These are phyloP conservation scores for Nitzschia sp. DNA, from an alignment of 108 stramenopile genomes.

Conservation along the genomic window DNA sequence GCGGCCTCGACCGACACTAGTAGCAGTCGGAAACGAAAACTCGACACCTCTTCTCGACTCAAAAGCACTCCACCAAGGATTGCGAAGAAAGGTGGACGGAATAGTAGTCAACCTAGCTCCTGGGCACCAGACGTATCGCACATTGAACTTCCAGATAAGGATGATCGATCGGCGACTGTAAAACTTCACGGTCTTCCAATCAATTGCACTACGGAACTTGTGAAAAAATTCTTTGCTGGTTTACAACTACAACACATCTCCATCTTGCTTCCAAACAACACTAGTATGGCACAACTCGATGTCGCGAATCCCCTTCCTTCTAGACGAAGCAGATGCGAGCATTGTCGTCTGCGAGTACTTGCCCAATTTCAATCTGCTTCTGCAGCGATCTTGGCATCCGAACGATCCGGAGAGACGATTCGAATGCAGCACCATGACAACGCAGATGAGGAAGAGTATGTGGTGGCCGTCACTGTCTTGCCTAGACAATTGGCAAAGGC, in stretches of 20 bases:
- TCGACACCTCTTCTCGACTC: neutral
- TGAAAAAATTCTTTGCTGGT: constrained; percentile 77
- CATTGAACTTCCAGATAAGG: constrained; percentile 31
- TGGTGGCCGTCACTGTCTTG: constrained; percentile 23
- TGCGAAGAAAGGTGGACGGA: constrained; percentile 10
- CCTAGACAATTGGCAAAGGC: constrained; percentile 3
- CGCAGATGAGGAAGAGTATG: neutral
- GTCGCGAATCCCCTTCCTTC: neutral
- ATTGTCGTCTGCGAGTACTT: constrained; percentile 44
- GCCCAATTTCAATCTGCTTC: constrained; percentile 59
- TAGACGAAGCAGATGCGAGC: constrained; percentile 26
- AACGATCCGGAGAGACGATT: constrained; percentile 70
- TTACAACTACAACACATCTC: constrained; percentile 52
- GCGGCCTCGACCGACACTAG: neutral
- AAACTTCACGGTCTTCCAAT: constrained; percentile 71
- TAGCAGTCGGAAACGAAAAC: neutral
- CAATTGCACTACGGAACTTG: constrained; percentile 46
- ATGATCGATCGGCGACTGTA: constrained; percentile 55
- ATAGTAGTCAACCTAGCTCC: neutral
- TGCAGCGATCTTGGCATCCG: constrained; percentile 61
- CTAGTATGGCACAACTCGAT: constrained; percentile 47
- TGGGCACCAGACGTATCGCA: constrained; percentile 47
- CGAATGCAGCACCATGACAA: neutral
- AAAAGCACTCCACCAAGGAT: neutral
- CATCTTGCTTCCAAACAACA: constrained; percentile 45